Evolutionary conservation across 108 stramenopile genomes (phyloP), one percentile per base, ranked within the genome.

Genomic region (Nitzschia sp.): DNA sequence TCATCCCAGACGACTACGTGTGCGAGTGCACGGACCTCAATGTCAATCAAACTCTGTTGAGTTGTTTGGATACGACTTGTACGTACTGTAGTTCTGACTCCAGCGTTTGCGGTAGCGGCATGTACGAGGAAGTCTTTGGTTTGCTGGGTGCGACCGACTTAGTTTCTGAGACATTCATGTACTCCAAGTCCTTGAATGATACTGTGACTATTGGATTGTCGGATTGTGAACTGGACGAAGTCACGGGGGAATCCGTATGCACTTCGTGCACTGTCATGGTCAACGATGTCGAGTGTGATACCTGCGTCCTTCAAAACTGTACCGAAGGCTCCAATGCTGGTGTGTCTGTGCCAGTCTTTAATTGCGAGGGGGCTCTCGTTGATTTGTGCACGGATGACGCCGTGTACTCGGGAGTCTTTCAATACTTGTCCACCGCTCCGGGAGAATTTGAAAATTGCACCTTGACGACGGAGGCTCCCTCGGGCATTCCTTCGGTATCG

Each of bases 371-470:
- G 11, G 58, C 58, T 2, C 1, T 59, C 2, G 30, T 34, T 29
- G 58, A 59, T 29, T 19, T 34, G 30, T 59, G 58, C 29, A 32
- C 30, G 17, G n/a, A n/a, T 32, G 31, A 31, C 28, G 21, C 29
- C 34, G 29, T 59, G n/a, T 32, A 28, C 1, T 19, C 27, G 29
- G 58, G 58, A n/a, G 27, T 59, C 18, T 59, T 59, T 32, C 31
- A 59, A 32, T 32, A 25, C n/a, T 24, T 53, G 21, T 45, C 45
- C 45, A 45, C 45, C 45, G 38, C 38, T 9, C 13, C 38, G 6
- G 51, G 51, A 53, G 6, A 4, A 6, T 53, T 53, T 24, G 21
- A 53, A n/a, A 53, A 53, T n/a, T 53, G 51, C 51, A 53, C 51
- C 6, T 6, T 53, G 13, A 24, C 54, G 1, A 8, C 54, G 54